Evolutionary conservation across 2,329 filamentous ascomycete species (phyloP).

Genomic region (Diaporthe australafricana): DNA sequence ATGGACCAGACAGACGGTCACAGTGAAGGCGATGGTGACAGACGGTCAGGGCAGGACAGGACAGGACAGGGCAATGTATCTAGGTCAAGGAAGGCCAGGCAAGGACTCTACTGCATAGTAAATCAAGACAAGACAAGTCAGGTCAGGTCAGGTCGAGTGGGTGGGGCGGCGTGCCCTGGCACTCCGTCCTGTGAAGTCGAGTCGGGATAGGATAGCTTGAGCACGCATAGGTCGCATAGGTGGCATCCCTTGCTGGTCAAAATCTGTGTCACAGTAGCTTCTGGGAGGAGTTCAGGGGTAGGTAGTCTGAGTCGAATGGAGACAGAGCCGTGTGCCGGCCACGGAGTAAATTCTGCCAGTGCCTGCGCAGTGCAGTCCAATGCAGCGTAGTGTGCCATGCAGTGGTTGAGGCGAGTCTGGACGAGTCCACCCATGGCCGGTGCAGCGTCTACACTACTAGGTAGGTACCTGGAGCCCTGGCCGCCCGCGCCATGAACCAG

Average conservation of each 20-base stretch:
- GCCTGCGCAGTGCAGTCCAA: slow-evolving; percentile 7
- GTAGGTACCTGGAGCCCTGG: slow-evolving; percentile 13
- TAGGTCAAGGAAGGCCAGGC: neutral
- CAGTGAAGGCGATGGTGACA: slow-evolving; percentile 17
- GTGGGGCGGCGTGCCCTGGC: slow-evolving; percentile 21
- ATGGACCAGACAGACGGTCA: slow-evolving; percentile 21
- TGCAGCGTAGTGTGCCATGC: neutral
- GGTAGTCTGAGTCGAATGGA: slow-evolving; percentile 12
- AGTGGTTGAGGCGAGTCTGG: slow-evolving; percentile 16
- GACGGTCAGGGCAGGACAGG: slow-evolving; percentile 9
- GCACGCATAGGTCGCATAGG: neutral
- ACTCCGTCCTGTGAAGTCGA: slow-evolving; percentile 26
- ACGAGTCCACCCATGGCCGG: slow-evolving; percentile 6
- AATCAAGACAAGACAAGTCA: slow-evolving; percentile 7
- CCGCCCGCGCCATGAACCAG: neutral
- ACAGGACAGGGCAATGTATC: neutral
- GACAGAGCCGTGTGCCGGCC: slow-evolving; percentile 20
- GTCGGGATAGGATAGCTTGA: slow-evolving; percentile 25
- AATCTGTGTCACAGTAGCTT: slow-evolving; percentile 17
- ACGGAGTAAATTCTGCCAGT: slow-evolving; percentile 24
- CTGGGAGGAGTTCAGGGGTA: slow-evolving; percentile 23
- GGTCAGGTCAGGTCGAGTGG: slow-evolving; percentile 8
- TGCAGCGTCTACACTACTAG: neutral
- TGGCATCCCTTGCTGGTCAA: slow-evolving; percentile 24
- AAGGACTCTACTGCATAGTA: neutral